phyloP scores from a whole-genome alignment of 1,284 basidiomycete species.

The Puccinia novopanici region DNA sequence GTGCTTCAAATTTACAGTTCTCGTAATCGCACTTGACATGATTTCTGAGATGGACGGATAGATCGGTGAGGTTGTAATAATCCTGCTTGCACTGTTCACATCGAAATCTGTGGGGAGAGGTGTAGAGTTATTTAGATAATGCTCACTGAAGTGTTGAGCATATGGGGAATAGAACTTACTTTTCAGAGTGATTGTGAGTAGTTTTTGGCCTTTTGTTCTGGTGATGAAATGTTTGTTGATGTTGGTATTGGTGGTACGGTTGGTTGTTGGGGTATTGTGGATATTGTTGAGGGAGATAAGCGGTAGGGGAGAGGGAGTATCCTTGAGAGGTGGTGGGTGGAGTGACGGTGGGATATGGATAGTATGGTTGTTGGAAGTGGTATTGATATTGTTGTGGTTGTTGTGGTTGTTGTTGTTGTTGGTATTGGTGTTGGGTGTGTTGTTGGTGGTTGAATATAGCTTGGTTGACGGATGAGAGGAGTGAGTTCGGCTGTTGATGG shows the following conservation, averaged over 20 bases:
- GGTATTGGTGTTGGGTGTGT: neutral
- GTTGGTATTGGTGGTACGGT: neutral
- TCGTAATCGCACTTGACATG: constrained; percentile 34
- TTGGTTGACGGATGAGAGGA: constrained; percentile 26
- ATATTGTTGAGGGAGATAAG: neutral
- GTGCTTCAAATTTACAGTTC: constrained; percentile 39
- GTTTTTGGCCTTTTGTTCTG: neutral
- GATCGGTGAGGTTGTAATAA: constrained; percentile 19
- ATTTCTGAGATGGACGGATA: constrained; percentile 21
- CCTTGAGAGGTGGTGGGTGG: constrained; percentile 2
- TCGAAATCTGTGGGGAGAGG: neutral
- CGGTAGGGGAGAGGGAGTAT: neutral
- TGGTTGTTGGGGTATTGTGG: neutral
- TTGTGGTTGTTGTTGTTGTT: neutral
- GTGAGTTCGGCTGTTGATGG: constrained; percentile 15
- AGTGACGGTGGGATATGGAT: neutral
- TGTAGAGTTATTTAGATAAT: neutral
- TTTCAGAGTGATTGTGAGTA: neutral
- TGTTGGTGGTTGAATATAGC: constrained; percentile 30
- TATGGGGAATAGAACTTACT: neutral
- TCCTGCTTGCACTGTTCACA: constrained; percentile 30
- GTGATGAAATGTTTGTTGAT: neutral
- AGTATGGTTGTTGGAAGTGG: constrained; percentile 10
- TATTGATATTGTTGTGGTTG: neutral
- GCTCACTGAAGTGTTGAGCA: too few species aligned